These are phyloP conservation scores for Priceomyces fermenticarens DNA, from an alignment of 805 yeast genomes.

Conservation along the genomic window DNA sequence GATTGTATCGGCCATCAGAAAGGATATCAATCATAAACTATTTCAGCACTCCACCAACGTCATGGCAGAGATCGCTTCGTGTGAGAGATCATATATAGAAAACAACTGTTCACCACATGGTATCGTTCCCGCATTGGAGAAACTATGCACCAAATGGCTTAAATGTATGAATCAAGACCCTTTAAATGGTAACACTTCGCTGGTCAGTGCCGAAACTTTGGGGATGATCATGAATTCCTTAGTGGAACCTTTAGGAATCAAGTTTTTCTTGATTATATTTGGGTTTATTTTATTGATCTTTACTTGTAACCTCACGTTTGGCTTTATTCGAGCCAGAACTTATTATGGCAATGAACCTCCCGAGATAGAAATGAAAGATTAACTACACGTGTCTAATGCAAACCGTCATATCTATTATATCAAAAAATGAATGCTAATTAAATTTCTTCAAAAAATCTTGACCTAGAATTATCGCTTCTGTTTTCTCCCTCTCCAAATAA, in stretches of 20 bases:
- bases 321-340: constrained; percentile 57
- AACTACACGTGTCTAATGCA: too few relatives aligned
- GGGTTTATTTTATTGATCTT: constrained; percentile 47
- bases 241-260: constrained; percentile 65
- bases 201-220: constrained; percentile 58
- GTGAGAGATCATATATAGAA: constrained; percentile 48
- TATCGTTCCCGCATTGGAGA: constrained; percentile 56
- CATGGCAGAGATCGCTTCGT: constrained; percentile 50
- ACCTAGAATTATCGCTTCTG: constrained; percentile 16
- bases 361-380: too few relatives aligned
- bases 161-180: constrained; percentile 65
- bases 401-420: too few relatives aligned
- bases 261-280: constrained; percentile 48
- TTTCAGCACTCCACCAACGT: constrained; percentile 44
- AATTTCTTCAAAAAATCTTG: constrained; percentile 20
- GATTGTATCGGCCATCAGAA: constrained; percentile 46
- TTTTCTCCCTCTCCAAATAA: constrained; percentile 8
- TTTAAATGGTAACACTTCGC: constrained; percentile 42
- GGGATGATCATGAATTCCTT: constrained; percentile 62
- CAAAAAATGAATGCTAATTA: constrained; percentile 2
- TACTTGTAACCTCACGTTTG: constrained; percentile 61
- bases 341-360: constrained; percentile 33
- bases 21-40: constrained; percentile 54
- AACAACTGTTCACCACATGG: constrained; percentile 58
- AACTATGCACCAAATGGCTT: constrained; percentile 59